Evolutionary conservation across 2,329 filamentous ascomycete genomes (phyloP), one percentile per base, ranked within the genome.

Genomic region (Sporothrix sp.): DNA sequence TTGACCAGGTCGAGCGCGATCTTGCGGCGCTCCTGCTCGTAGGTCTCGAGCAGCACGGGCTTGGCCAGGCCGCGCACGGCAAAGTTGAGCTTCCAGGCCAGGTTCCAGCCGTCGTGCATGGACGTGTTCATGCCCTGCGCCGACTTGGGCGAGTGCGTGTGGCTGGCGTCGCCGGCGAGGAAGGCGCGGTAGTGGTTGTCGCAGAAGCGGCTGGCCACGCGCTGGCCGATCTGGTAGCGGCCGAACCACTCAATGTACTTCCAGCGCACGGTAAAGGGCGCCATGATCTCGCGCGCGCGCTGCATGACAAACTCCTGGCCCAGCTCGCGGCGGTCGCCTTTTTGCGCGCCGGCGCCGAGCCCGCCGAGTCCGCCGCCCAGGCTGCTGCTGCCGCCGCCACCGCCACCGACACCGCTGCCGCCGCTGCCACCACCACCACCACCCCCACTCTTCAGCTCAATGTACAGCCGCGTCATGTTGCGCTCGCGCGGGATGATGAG

Each of bases 401-500:
- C n/a, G 7, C 11, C 14, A 36, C 38, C 38, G 7, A 23, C 38
- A 2, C 20, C 38, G 14, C 38, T 40, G 25, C 39, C 7, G 16
- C 25, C 27, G 39, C 38, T 27, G 21, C 38, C 38, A n/a, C n/a
- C n/a, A n/a, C n/a, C n/a, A n/a, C n/a, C n/a, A n/a, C n/a, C n/a
- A n/a, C n/a, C n/a, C 60, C 42, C 54, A 56, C 65, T 55, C 55
- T 77, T 78, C 50, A 78, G 70, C 62, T 79, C 75, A 52, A 78
- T 76, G 58, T 78, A 79, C 58, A 79, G 70, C 40, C 84, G 76
- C 0, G 83, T 87, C 75, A 87, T 79, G 59, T 84, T 84, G 37
- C 81, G 72, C 63, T 87, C 84, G 35, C 84, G 76, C 4, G 84
- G 84, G 48, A 87, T 82, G 62, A 85, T 83, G n/a, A 87, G 71